Conservation (phyloP, 768 basidiomycete species). For the Phanerochaete sordida region DNA sequence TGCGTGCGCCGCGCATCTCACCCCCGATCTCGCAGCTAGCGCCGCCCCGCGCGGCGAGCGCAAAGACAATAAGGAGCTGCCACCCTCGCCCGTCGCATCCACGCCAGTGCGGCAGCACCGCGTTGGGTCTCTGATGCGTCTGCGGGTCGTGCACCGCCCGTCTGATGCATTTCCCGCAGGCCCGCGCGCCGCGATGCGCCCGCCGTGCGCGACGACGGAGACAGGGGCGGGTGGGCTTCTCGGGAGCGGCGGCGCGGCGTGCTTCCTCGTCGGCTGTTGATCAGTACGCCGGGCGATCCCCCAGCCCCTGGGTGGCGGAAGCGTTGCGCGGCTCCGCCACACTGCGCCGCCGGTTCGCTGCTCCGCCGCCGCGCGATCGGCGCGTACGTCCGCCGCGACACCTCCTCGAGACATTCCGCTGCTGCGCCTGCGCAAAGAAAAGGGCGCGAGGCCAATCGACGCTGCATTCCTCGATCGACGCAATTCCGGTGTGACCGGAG, state of each 20-base stretch:
- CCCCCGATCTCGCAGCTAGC: background rate
- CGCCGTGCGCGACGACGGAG: too few relatives aligned
- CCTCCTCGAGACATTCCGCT: too few relatives aligned
- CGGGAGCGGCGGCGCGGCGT: background rate
- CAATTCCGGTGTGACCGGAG: background rate
- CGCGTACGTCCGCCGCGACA: too few relatives aligned
- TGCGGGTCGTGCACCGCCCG: too few relatives aligned
- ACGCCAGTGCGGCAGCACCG: background rate
- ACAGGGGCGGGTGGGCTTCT: too few relatives aligned
- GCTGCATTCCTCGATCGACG: background rate
- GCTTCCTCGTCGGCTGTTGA: background rate
- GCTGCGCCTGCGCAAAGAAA: too few relatives aligned
- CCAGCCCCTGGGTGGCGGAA: background rate
- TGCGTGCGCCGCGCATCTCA: background rate
- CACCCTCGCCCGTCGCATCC: background rate
- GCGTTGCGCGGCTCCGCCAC: background rate
- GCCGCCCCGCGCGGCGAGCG: background rate
- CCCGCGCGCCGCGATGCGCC: too few relatives aligned
- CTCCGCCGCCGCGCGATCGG: too few relatives aligned
- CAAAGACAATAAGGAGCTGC: background rate
- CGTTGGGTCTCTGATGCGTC: background rate
- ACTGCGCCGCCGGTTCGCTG: too few relatives aligned
- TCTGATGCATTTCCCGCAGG: too few relatives aligned
- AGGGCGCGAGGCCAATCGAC: too few relatives aligned
- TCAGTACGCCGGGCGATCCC: background rate